Evolutionary conservation across 345 rosid genomes (phyloP), one percentile per base, ranked within the genome.

Genomic region (Syzygium oleosum): DNA sequence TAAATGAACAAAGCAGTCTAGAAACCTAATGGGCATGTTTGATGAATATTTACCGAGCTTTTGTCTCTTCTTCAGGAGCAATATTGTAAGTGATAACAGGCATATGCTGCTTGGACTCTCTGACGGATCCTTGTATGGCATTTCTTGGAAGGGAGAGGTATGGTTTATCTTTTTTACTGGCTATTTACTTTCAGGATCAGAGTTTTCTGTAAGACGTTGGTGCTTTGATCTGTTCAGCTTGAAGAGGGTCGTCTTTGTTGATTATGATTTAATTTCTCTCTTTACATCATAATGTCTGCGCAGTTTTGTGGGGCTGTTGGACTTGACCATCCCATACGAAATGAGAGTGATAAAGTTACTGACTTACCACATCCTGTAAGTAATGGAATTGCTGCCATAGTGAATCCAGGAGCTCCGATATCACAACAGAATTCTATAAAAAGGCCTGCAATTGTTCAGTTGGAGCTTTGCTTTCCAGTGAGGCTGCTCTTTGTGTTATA

Each of bases 61-160:
- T 46, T 87, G 31, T 51, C 68, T 85, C 87, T 89, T 84, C 49
- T 54, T 80, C 92, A 96, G 99, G 98, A 97, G 99, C 92, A 97
- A 97, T 89, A 94, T 95, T 91, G 98, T 97, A 87, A 91, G 94
- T 77, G 97, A 95, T 85, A 90, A 89, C 90, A 96, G 93, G 89
- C 91, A 95, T 92, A 91, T 96, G 96, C 90, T 96, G 51, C 87
- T 97, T 90, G 99, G 99, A 87, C 99, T 97, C 88, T 95, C 99
- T 54, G 91, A 94, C 90, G 99, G 99, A 88, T 94, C 93, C 89
- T 90, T 97, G 61, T 95, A 94, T 89, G 92, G 94, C 86, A 93
- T 96, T 86, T 97, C 99, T 41, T 97, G 99, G 99, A 97, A 96
- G 90, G 99, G 98, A 85, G 99, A 97, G 99, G 99, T 97, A 95